phyloP scores from a whole-genome alignment of 805 yeast genomes.

The Torulaspora indica region DNA sequence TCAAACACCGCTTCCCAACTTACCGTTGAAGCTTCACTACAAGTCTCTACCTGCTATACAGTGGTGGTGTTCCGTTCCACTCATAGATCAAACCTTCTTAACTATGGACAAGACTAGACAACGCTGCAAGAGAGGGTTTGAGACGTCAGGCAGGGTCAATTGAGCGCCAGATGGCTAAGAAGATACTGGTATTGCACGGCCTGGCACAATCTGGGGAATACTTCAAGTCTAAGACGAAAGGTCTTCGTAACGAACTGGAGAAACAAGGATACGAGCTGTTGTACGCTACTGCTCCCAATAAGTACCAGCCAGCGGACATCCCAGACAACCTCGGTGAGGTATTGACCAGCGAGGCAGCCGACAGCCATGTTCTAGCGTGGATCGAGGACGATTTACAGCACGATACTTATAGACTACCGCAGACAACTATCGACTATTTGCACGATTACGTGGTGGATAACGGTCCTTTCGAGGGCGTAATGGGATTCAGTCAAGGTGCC shows the following conservation, averaged over 20 bases:
- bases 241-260: slow-evolving; percentile 65
- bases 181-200: slow-evolving; percentile 83
- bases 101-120: neutral
- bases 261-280: slow-evolving; percentile 57
- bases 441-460: slow-evolving; percentile 47
- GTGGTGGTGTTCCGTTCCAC: slow-evolving; percentile 1
- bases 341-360: slow-evolving; percentile 22
- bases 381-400: slow-evolving; percentile 47
- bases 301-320: slow-evolving; percentile 54
- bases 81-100: neutral
- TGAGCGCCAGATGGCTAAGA: slow-evolving; percentile 31
- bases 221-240: slow-evolving; percentile 81
- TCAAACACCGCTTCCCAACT: neutral
- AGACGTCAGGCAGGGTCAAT: neutral
- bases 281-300: slow-evolving; percentile 73
- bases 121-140: too few relatives aligned
- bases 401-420: slow-evolving; percentile 31
- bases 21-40: neutral
- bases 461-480: slow-evolving; percentile 75
- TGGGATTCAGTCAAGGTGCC: slow-evolving; percentile 95
- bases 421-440: slow-evolving; percentile 40
- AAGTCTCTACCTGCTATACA: slow-evolving; percentile 3
- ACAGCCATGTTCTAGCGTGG: slow-evolving; percentile 55
- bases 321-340: slow-evolving; percentile 47
- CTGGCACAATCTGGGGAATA: slow-evolving; percentile 76